Percentiles rank a stretch among this genome's conserved stretches.
These are phyloP conservation scores for Verbena officinalis DNA, from an alignment of 257 asterid genomes.

Conservation along the genomic window DNA sequence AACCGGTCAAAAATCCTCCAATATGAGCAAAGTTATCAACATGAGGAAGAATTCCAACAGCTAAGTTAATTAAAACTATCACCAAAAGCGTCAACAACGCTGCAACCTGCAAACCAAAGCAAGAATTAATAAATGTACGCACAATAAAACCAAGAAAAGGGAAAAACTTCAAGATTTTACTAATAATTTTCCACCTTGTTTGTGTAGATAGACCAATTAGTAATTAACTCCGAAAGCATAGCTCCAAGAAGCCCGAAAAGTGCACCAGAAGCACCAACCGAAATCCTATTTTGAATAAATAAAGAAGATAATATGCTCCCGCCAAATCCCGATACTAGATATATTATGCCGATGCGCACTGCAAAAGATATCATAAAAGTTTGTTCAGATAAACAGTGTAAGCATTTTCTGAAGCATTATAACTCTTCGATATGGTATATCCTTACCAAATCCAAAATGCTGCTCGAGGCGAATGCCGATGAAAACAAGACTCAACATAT, in stretches of 20 bases:
- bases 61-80: conserved; percentile 66
- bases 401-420: neutral
- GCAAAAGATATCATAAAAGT: conserved; percentile 22
- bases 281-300: conserved; percentile 55
- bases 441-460: conserved; percentile 85
- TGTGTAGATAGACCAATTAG: conserved; percentile 87
- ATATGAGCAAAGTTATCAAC: conserved; percentile 89
- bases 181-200: conserved; percentile 56
- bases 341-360: conserved; percentile 74
- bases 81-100: conserved; percentile 73
- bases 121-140: neutral
- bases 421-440: neutral
- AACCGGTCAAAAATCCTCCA: conserved; percentile 88
- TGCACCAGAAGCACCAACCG: conserved; percentile 98
- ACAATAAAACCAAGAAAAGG: neutral
- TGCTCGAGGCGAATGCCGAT: conserved; percentile 96
- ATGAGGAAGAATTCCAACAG: conserved; percentile 81
- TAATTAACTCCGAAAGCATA: conserved; percentile 84
- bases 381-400: neutral
- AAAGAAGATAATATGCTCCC: conserved; percentile 79
- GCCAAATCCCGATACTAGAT: conserved; percentile 78
- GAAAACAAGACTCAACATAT: conserved; percentile 75
- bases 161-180: neutral
- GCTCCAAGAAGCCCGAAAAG: conserved; percentile 98
- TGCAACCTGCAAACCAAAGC: conserved; percentile 50